phyloP scores from a whole-genome alignment of 108 stramenopile species.

The Stephanodiscus triporus region DNA sequence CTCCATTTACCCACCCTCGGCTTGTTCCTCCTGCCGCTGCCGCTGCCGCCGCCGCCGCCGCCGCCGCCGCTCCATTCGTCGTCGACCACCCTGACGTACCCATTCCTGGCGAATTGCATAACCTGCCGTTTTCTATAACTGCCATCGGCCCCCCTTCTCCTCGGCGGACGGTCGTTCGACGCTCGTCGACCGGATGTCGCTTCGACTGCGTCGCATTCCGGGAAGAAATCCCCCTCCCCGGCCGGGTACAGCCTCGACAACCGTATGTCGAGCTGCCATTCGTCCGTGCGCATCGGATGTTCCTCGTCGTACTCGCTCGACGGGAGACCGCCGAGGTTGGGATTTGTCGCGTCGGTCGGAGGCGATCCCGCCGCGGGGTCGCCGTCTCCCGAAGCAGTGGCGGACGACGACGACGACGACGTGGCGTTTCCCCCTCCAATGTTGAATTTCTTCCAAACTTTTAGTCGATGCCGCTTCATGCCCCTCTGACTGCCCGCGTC shows the following conservation, averaged over 20 bases:
- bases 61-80: slow-evolving; percentile 3
- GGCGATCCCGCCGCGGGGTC: not conserved
- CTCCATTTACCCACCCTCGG: slow-evolving; percentile 59
- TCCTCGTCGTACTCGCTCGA: slow-evolving; percentile 37
- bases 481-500: not conserved
- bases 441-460: slow-evolving; percentile 21
- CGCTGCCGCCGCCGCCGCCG: slow-evolving; percentile 4
- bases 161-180: not conserved
- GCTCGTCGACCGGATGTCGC: not conserved
- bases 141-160: not conserved
- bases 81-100: slow-evolving; percentile 46
- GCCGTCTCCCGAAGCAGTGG: too few species aligned
- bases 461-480: not conserved
- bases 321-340: not conserved
- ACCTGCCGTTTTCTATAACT: slow-evolving; percentile 35
- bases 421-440: not conserved
- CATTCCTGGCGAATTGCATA: slow-evolving; percentile 53
- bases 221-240: slow-evolving; percentile 33
- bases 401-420: not conserved
- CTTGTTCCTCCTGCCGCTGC: slow-evolving; percentile 16
- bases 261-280: slow-evolving; percentile 49
- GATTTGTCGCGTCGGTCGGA: not conserved
- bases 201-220: not conserved
- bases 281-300: slow-evolving; percentile 54
- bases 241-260: slow-evolving; percentile 31